Conservation (phyloP, 2,329 filamentous ascomycete species). For the Clonostachys byssicola region DNA sequence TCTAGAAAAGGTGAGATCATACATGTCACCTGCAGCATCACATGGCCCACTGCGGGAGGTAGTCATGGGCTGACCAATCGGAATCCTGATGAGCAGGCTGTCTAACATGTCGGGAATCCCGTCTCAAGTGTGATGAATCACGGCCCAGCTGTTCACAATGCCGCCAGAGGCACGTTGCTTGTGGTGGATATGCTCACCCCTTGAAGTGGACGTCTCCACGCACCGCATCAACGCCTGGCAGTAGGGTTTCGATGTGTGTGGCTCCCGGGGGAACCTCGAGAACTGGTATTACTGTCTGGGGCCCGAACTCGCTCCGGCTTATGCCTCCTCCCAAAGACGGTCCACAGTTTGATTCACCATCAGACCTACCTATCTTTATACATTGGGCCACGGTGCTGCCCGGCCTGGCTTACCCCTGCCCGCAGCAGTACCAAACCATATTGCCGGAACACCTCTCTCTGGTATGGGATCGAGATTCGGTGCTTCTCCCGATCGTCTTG, state of each 20-base stretch:
- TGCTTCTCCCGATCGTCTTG: not conserved
- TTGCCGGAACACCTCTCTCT: not conserved
- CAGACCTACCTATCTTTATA: not conserved
- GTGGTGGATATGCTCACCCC: not conserved
- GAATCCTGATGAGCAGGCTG: not conserved
- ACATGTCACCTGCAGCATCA: not conserved
- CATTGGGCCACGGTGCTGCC: not conserved
- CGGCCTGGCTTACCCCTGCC: not conserved
- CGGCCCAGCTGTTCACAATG: not conserved
- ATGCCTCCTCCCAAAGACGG: too few relatives aligned
- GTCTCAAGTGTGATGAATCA: not conserved
- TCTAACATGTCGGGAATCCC: not conserved
- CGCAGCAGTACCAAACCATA: not conserved
- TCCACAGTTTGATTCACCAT: not conserved
- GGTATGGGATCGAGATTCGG: not conserved
- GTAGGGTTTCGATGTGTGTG: too few relatives aligned
- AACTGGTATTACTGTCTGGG: too few relatives aligned
- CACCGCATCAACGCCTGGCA: too few relatives aligned
- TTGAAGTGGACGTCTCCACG: not conserved
- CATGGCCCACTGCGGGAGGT: not conserved
- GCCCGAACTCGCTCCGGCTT: too few relatives aligned
- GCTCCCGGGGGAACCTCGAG: too few relatives aligned
- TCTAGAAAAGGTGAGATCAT: not conserved
- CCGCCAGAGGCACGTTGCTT: not conserved
- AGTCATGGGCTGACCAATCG: not conserved